A percentile compares a stretch with the other conserved stretches of the same genome.
Evolutionary conservation across 768 basidiomycete genomes (phyloP).

Genomic region (Mycena olivaceomarginata): DNA sequence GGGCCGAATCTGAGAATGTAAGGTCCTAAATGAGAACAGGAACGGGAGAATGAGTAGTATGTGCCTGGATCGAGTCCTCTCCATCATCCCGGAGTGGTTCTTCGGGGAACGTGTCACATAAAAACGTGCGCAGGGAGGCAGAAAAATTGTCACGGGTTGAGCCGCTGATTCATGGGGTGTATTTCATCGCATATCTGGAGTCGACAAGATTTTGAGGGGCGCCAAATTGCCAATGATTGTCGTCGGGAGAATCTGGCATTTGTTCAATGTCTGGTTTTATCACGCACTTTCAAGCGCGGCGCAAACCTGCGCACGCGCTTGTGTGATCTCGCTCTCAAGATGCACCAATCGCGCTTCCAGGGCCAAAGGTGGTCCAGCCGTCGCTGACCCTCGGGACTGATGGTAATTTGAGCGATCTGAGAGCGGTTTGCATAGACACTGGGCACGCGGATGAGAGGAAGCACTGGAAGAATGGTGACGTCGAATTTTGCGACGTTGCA

Average conservation of each 20-base stretch:
- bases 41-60: not conserved
- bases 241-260: not conserved
- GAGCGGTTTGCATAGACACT: too few species aligned
- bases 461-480: too few species aligned
- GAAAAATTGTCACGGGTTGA: not conserved
- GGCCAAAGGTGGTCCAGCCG: too few species aligned
- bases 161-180: not conserved
- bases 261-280: not conserved
- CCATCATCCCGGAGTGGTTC: not conserved
- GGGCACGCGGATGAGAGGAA: too few species aligned
- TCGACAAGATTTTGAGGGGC: not conserved
- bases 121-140: not conserved
- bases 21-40: not conserved
- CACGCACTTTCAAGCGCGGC: too few species aligned
- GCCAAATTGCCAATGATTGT: constrained; percentile 17
- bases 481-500: too few species aligned
- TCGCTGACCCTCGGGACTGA: too few species aligned
- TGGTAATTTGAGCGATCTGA: too few species aligned
- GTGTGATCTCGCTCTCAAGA: too few species aligned
- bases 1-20: constrained; percentile 17
- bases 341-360: too few species aligned
- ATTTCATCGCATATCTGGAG: not conserved
- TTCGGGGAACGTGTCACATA: not conserved
- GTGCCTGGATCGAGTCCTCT: constrained; percentile 11
- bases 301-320: too few species aligned